Evolutionary conservation across 2,329 filamentous ascomycete genomes (phyloP).

Genomic region (Calonectria leucothoes): DNA sequence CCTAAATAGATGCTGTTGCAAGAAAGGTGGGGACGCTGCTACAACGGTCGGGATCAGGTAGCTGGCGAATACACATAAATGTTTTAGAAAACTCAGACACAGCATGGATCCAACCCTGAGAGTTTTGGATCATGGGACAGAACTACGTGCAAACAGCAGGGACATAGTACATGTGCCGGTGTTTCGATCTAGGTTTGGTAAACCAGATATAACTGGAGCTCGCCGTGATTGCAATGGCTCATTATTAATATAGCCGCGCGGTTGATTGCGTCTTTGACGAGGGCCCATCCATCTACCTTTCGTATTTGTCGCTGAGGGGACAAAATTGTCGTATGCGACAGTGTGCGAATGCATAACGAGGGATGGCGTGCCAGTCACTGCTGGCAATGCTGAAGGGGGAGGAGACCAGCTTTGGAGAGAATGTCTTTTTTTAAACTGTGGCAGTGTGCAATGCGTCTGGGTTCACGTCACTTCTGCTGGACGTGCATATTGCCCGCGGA

Average conservation of each 20-base stretch:
- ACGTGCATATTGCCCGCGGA: neutral
- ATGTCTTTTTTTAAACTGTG: neutral
- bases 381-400: neutral
- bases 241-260: neutral
- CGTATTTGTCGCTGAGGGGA: neutral
- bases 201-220: neutral
- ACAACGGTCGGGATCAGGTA: neutral
- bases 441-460: neutral
- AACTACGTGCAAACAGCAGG: neutral
- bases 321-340: neutral
- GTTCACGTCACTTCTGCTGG: neutral
- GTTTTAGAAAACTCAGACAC: neutral
- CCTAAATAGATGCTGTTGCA: neutral
- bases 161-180: neutral
- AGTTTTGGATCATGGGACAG: neutral
- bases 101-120: neutral
- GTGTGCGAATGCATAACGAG: neutral
- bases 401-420: neutral
- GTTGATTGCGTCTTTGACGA: neutral
- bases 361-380: neutral
- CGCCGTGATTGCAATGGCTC: neutral
- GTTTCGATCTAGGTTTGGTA: neutral
- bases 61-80: neutral
- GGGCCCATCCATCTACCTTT: neutral
- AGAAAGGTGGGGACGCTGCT: neutral